Evolutionary conservation across 2,329 filamentous ascomycete species (phyloP).

Genomic region (Exophiala viscosa): DNA sequence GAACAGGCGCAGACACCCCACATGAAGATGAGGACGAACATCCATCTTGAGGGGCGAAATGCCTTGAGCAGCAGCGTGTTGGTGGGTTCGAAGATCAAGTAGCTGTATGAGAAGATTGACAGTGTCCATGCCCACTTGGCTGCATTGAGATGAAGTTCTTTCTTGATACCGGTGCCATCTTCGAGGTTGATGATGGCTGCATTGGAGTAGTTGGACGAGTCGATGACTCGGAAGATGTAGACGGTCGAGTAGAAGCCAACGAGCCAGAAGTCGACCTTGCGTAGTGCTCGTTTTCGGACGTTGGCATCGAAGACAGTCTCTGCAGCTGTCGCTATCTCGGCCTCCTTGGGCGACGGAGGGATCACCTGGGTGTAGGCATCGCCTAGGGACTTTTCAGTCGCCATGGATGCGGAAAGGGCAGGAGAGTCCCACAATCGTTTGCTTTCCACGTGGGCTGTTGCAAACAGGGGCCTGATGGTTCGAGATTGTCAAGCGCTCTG

Average conservation of each 20-base stretch:
- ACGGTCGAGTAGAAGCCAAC: constrained; percentile 24
- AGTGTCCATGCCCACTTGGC: constrained; percentile 20
- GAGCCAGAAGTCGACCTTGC: constrained; percentile 21
- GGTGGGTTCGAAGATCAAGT: constrained; percentile 21
- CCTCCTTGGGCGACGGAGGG: background rate
- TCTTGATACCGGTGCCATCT: constrained; percentile 23
- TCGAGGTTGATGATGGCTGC: constrained; percentile 27
- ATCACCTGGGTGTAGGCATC: constrained; percentile 1
- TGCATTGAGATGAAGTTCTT: constrained; percentile 11
- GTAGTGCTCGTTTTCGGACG: constrained; percentile 28
- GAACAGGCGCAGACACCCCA: constrained; percentile 27
- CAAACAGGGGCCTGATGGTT: no score
- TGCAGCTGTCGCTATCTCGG: background rate
- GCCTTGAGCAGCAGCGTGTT: constrained; percentile 18
- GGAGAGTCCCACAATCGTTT: no score
- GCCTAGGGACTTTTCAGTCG: constrained; percentile 4
- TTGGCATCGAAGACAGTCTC: background rate
- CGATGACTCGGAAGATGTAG: constrained; percentile 24
- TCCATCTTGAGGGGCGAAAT: constrained; percentile 19
- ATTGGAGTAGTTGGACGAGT: constrained; percentile 26
- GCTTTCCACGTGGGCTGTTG: no score
- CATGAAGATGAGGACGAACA: constrained; percentile 15
- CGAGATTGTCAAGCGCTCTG: no score
- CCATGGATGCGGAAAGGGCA: background rate
- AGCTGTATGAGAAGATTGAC: constrained; percentile 21